Conservation (phyloP, 2,329 filamentous ascomycete species). For the Phoma sp. region DNA sequence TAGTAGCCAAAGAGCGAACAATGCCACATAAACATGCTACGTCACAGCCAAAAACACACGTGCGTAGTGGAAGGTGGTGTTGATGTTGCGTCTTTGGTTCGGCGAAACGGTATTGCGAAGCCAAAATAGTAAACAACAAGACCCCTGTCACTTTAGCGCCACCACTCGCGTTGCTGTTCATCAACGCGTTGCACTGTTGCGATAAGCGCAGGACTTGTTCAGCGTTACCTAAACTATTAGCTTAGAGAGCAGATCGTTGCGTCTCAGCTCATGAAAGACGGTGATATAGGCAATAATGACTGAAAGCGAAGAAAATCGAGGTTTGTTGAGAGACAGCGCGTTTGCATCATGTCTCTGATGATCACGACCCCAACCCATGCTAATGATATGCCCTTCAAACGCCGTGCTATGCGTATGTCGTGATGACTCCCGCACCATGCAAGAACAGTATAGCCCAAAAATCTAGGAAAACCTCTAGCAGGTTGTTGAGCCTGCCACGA, state of each 20-base stretch:
- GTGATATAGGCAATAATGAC: neutral
- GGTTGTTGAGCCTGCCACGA: neutral
- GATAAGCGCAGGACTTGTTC: neutral
- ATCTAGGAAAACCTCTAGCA: neutral
- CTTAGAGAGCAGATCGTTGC: neutral
- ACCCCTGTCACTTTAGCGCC: slow-evolving; percentile 13
- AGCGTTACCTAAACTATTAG: neutral
- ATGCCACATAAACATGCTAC: slow-evolving; percentile 33
- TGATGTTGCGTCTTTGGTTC: slow-evolving; percentile 16
- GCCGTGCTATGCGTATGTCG: slow-evolving; percentile 17
- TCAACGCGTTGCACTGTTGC: neutral
- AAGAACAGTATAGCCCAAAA: neutral
- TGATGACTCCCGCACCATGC: slow-evolving; percentile 5
- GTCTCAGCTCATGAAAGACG: neutral
- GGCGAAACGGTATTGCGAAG: slow-evolving; percentile 7
- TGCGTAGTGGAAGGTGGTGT: slow-evolving; percentile 21
- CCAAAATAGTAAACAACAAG: slow-evolving; percentile 17
- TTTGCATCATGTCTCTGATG: neutral
- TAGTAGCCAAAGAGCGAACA: slow-evolving; percentile 19
- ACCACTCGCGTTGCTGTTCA: neutral
- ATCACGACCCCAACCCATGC: neutral
- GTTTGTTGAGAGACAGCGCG: neutral
- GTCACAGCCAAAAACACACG: slow-evolving; percentile 22
- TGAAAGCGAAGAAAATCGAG: neutral
- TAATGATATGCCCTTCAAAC: slow-evolving; percentile 3